Evolutionary conservation across 2,329 filamentous ascomycete genomes (phyloP), one percentile per base, ranked within the genome.

Genomic region (Neurospora sp.): DNA sequence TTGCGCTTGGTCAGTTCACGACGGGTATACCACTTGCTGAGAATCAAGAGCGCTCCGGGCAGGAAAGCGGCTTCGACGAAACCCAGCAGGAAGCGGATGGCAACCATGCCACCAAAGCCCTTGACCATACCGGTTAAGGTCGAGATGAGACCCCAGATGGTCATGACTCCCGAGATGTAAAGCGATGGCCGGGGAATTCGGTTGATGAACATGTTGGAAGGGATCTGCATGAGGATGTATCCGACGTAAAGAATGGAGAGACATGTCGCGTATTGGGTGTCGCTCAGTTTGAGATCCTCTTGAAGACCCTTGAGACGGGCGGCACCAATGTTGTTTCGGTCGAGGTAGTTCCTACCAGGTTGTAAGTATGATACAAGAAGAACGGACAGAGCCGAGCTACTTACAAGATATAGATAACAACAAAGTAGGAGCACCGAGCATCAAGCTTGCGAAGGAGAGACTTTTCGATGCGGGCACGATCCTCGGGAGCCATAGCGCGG

Each of bases 371-470:
- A 33, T 62, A 3, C 23, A 15, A 62, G 23, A 62, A 28, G 28
- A 28, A 28, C 28, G 28, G 28, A 28, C 52, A 17, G 6, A 33
- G 4, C 1, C 15, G 28, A 62, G 52, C 15, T 33, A 62, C 52
- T 17, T 17, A 62, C 79, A 91, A 83, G 77, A 93, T 91, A 76
- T 92, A 93, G 81, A 93, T 91, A 73, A 92, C 78, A 66, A 93
- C 87, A 70, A 93, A 86, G 74, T 91, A 86, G 82, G 77, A 89
- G 81, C 78, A 93, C 71, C 90, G 85, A 23, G 84, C 74, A 76
- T 93, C 91, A 69, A 93, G 88, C 80, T 92, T 93, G 74, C 88
- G 85, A 78, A 88, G 85, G 74, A 94, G 80, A 41, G 82, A 84
- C 78, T 85, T 87, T 79, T 93, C 91, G n/a, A 89, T 84, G 15